Evolutionary conservation across 495 filamentous ascomycete genomes (phyloP).

Genomic region (Lasiosphaeria hispida): DNA sequence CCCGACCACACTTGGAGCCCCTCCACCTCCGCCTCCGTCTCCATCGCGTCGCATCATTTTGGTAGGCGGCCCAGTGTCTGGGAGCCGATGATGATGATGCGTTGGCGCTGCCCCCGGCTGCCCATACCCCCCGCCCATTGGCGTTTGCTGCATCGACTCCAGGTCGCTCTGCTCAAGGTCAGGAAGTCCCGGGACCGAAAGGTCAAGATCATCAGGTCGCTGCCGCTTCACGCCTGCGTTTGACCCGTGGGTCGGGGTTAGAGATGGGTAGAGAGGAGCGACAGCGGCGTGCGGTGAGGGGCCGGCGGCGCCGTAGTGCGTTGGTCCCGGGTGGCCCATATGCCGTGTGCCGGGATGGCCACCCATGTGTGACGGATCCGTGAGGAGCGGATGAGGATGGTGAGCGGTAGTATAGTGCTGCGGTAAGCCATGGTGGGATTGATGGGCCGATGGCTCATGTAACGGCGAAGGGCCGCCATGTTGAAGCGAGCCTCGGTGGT

Average conservation of each 20-base stretch:
- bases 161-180: conserved; percentile 48
- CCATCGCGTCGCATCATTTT: conserved; percentile 56
- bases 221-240: conserved; percentile 45
- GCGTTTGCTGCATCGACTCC: conserved; percentile 48
- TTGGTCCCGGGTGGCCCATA: conserved; percentile 45
- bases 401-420: conserved; percentile 50
- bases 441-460: conserved; percentile 42
- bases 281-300: conserved; percentile 44
- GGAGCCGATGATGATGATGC: conserved; percentile 74
- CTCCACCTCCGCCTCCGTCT: conserved; percentile 42
- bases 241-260: conserved; percentile 41
- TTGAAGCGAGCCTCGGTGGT: conserved; percentile 47
- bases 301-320: conserved; percentile 41
- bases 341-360: conserved; percentile 44
- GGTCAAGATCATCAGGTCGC: conserved; percentile 49
- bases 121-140: conserved; percentile 43
- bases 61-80: conserved; percentile 58
- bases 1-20: conserved; percentile 71
- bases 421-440: conserved; percentile 47
- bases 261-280: conserved; percentile 44
- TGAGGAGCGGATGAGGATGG: conserved; percentile 50
- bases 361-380: conserved; percentile 45
- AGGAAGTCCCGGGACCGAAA: conserved; percentile 49
- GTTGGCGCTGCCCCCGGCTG: conserved; percentile 44
- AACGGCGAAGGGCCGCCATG: conserved; percentile 43